A percentile compares a stretch with the other conserved stretches of the same genome.
Evolutionary conservation across 164 flowering plant species (phyloP).

Genomic region (Kalanchoe fedtschenkoi): DNA sequence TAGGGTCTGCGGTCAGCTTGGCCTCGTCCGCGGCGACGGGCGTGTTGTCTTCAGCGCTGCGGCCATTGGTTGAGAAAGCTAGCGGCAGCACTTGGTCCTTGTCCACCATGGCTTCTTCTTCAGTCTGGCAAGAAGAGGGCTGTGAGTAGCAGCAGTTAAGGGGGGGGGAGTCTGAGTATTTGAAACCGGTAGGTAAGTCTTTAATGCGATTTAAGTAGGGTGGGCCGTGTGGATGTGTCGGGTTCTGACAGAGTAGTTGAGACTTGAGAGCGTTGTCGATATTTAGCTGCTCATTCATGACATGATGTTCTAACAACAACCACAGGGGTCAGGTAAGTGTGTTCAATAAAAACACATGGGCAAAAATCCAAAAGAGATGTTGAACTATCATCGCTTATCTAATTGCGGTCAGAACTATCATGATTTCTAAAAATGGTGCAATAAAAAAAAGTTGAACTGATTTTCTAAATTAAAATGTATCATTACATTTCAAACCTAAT

Average conservation of each 20-base stretch:
- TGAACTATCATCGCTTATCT: too few relatives aligned
- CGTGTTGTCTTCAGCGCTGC: conserved; percentile 19
- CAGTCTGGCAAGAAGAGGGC: neutral
- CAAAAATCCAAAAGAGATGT: too few relatives aligned
- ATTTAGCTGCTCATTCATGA: neutral
- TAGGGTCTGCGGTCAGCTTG: neutral
- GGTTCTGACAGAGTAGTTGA: neutral
- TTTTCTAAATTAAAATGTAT: too few relatives aligned
- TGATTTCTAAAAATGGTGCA: too few relatives aligned
- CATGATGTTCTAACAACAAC: too few relatives aligned
- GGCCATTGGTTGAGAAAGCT: conserved; percentile 21
- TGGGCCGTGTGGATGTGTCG: neutral
- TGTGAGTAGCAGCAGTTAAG: neutral
- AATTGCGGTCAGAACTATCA: too few relatives aligned
- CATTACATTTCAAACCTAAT: too few relatives aligned
- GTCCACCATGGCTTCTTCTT: conserved; percentile 24
- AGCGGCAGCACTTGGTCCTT: conserved; percentile 31
- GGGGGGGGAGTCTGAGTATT: too few relatives aligned
- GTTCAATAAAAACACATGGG: too few relatives aligned
- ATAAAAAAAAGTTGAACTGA: too few relatives aligned
- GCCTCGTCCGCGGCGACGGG: neutral
- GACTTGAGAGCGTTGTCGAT: neutral
- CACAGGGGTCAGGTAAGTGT: too few relatives aligned
- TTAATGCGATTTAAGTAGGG: neutral
- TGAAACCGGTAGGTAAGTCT: neutral